Evolutionary conservation across 2,329 filamentous ascomycete genomes (phyloP).

Genomic region (Pezicula neosporulosa): DNA sequence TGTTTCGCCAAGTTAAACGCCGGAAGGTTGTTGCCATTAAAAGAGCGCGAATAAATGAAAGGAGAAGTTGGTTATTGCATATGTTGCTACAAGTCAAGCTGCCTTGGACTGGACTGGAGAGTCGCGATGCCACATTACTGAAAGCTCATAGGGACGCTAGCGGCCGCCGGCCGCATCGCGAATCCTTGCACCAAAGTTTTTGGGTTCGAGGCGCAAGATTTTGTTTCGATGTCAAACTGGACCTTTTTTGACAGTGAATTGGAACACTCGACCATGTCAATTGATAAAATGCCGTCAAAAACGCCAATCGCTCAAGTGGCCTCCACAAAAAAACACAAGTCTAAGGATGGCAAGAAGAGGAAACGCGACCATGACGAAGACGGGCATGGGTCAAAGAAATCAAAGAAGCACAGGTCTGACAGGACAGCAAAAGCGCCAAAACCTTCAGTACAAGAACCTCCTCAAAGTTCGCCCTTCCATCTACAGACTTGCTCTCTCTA

Average conservation of each 20-base stretch:
- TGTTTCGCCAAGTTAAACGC: no score
- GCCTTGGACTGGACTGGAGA: background rate
- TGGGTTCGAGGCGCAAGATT: constrained; percentile 9
- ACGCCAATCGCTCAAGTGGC: constrained; percentile 11
- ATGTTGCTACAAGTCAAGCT: no score
- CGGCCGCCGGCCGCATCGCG: constrained; percentile 18
- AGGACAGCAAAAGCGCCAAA: constrained; percentile 26
- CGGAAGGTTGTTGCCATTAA: no score
- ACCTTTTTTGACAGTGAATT: background rate
- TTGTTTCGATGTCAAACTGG: constrained; percentile 8
- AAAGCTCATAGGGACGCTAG: background rate
- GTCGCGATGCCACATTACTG: background rate
- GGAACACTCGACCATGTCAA: constrained; percentile 19
- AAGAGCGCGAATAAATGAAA: no score
- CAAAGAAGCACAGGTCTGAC: constrained; percentile 39
- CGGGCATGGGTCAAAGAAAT: constrained; percentile 38
- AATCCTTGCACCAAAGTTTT: constrained; percentile 14
- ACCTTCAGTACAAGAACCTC: constrained; percentile 8
- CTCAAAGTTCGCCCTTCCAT: constrained; percentile 64
- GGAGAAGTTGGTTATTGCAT: no score
- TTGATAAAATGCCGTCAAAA: constrained; percentile 14
- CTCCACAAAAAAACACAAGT: constrained; percentile 28
- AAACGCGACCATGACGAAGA: constrained; percentile 35
- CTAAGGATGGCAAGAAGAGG: constrained; percentile 38
- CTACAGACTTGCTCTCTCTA: constrained; percentile 79